A percentile compares a stretch with the other conserved stretches of the same genome.
Conservation (phyloP, 202 grass and related monocot genomes). For the Setaria viridis region DNA sequence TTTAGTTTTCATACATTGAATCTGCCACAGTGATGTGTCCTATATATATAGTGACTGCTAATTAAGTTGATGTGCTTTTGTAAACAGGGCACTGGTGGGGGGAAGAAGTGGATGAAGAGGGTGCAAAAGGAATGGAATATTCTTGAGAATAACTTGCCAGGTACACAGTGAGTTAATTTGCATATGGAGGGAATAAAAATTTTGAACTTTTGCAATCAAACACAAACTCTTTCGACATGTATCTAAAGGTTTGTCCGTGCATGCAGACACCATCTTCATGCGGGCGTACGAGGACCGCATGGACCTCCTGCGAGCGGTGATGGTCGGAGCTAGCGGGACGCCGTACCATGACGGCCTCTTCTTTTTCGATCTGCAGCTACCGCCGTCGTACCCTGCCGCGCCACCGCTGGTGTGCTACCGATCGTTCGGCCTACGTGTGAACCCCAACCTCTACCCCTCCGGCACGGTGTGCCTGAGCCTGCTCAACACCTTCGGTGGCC, state of each 20-base stretch:
- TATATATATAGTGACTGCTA: no score
- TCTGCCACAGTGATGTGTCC: no score
- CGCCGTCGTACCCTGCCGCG: not conserved
- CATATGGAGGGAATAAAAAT: no score
- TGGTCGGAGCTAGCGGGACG: not conserved
- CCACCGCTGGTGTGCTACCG: not conserved
- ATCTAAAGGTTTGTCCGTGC: no score
- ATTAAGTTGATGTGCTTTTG: no score
- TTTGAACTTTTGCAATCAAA: no score
- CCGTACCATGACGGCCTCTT: not conserved
- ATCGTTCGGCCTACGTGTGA: not conserved
- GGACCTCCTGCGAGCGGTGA: not conserved
- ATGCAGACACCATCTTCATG: not conserved
- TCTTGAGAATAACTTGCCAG: not conserved
- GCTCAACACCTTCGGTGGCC: not conserved
- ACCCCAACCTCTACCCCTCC: not conserved
- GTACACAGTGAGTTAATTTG: not conserved
- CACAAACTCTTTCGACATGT: no score
- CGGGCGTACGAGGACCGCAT: not conserved
- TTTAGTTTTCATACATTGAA: no score
- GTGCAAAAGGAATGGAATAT: not conserved
- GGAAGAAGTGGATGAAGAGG: not conserved
- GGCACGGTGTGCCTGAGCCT: slow-evolving; percentile 14
- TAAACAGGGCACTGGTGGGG: not conserved
- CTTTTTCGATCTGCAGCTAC: not conserved